Evolutionary conservation across 345 rosid species (phyloP), one percentile per base, ranked within the genome.

Genomic region (Citropsis articulata): DNA sequence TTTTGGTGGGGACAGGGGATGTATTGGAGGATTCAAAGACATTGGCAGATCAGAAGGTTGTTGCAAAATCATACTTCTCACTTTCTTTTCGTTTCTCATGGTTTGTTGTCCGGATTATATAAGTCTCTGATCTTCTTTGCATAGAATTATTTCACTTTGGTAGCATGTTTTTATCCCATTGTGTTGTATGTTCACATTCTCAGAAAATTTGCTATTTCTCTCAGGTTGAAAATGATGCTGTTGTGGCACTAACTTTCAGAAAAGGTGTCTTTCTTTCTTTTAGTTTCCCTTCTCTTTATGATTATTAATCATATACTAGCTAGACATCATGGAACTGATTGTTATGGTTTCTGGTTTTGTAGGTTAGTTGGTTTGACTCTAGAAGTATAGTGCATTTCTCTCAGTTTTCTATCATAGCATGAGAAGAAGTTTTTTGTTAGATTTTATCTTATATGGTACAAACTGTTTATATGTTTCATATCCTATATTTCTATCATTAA

Each of bases 151-250:
- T 40, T 53, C 45, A 5, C 28, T 62, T 2, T 38, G 4, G 33
- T 35, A 56, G 61, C 53, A 13, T 64, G 55, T n/a, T 21, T 9
- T 56, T 66, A 75, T 53, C 64, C 74, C 18, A 18, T 36, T 55
- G 75, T 3, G 38, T 28, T 61, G 22, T 56, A 30, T 66, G 59
- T 67, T 76, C 21, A 65, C 12, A 6, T 40, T 1, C 69, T 19
- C 22, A 31, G 60, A 56, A 69, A 50, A 53, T 67, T 76, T 72
- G 9, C 36, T 40, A 13, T 69, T 13, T 78, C 62, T 83, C 87
- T 64, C 92, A 95, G 99, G 97, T 96, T 79, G 98, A 96, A 88
- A 96, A 96, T 81, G 99, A 96, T 83, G 93, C 93, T 53, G 91
- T 92, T 33, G 92, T 96, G 81, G 98, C 98, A 72, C 82, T 96